Base-by-base conservation (phyloP, 1,284 basidiomycete species). In the Veloboletus limbatus region DNA sequence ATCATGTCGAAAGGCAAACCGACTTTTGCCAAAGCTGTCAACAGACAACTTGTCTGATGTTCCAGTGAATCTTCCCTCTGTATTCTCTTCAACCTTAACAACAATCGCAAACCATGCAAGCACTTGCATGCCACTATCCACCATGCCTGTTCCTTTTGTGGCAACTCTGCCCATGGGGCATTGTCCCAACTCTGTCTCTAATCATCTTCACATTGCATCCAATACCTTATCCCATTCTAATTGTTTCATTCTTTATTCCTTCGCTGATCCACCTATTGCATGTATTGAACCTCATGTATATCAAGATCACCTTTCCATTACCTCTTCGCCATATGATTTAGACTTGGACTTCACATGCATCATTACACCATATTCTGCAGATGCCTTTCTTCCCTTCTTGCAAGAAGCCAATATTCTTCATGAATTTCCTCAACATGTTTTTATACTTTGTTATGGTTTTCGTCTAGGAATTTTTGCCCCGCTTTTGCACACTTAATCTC, bases 71-170 rank as follows among this genome's bases (percentile, higher is more conserved):
- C n/a, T n/a, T n/a, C n/a, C n/a, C n/a, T n/a, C n/a, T n/a, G n/a
- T n/a, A n/a, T n/a, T n/a, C n/a, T n/a, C n/a, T n/a, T 30, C 34
- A 44, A 44, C 11, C 43, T 44, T 28, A 44, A 44, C 22, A 44
- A 22, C 9, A 2, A 13, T 2, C n/a, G 17, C 1, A 44, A 6
- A 11, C 1, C 8, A 10, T 44, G 35, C 16, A 44, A 31, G 3
- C 20, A 38, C 2, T 9, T 35, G 10, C 43, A 44, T n/a, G 43
- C 22, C 1, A 0, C 35, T 10, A 31, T 20, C 9, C 31, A 45
- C 2, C 43, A 45, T 9, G 18, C 10, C 0, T 45, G 37, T 11
- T 16, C 37, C 16, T 34, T 27, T 8, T 45, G 37, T 8, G 24
- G 37, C 2, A n/a, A 45, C 4, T 20, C 37, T 2, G 1, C 6